phyloP scores from a whole-genome alignment of 2,329 filamentous ascomycete genomes.

The Diaporthe vexans region DNA sequence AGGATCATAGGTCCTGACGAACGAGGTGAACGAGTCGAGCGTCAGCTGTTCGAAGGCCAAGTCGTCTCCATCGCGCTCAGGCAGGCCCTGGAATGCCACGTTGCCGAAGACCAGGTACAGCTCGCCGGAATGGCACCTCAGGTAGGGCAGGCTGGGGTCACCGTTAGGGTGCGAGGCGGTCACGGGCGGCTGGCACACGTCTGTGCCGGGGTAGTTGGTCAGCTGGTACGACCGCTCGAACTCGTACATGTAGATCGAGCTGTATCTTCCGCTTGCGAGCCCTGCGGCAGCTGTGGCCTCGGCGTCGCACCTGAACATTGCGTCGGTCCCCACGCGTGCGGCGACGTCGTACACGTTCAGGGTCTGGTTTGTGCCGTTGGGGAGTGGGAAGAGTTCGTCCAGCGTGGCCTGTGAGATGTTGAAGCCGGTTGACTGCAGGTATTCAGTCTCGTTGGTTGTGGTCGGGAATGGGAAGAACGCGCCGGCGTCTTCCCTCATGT shows the following conservation, averaged over 20 bases:
- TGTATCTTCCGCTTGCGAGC: conserved; percentile 59
- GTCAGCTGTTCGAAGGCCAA: conserved; percentile 53
- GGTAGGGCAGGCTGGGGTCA: conserved; percentile 60
- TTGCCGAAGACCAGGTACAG: conserved; percentile 68
- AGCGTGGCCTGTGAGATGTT: conserved; percentile 49
- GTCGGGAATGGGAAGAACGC: conserved; percentile 65
- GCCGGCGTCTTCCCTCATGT: conserved; percentile 67
- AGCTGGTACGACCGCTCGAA: conserved; percentile 69
- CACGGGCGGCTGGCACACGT: conserved; percentile 60
- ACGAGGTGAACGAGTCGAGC: conserved; percentile 65
- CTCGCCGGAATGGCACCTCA: conserved; percentile 71
- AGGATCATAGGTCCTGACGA: conserved; percentile 64
- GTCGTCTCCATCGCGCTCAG: conserved; percentile 61
- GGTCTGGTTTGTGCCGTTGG: conserved; percentile 61
- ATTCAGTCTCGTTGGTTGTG: conserved; percentile 50
- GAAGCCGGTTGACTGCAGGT: conserved; percentile 52
- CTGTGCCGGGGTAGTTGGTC: conserved; percentile 66
- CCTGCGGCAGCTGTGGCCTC: conserved; percentile 70
- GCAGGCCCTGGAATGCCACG: conserved; percentile 55
- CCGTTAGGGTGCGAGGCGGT: conserved; percentile 53
- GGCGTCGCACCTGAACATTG: conserved; percentile 71
- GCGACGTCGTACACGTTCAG: conserved; percentile 69
- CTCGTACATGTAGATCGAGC: conserved; percentile 70
- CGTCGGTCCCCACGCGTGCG: conserved; percentile 69
- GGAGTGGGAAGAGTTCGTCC: conserved; percentile 63